Evolutionary conservation across 176 grass and related monocot genomes (phyloP), one percentile per base, ranked within the genome.

Genomic region (Zea luxurians): DNA sequence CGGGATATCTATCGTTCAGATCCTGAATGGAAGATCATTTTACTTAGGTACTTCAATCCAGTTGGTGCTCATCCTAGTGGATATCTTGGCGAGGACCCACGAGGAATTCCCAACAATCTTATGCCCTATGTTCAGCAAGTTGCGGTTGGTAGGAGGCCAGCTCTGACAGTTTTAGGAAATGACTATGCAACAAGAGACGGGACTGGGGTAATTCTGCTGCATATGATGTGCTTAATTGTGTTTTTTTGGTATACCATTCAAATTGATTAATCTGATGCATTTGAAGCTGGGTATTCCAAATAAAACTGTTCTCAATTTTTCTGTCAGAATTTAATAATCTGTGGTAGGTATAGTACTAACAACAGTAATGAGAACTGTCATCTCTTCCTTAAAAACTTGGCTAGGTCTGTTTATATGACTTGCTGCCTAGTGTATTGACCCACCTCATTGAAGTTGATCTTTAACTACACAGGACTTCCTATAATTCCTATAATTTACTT

Each of bases 51-150:
- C 74, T 97, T 92, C 80, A 97, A 94, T 76, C 94, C 94, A 11
- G 91, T 94, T 74, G 94, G 91, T 55, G 94, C 94, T 77, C 89
- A 97, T 89, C 87, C 85, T 37, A 94, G 94, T 76, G 94, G 94
- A 76, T 86, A 88, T 66, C 88, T 97, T 66, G 94, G 91, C 2
- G 94, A 97, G 73, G 91, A 97, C 52, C 94, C 94, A 64, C 82
- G 65, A 27, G 87, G 94, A 57, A 90, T 90, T 74, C 94, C 91
- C 17, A 97, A 97, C 80, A 97, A 97, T 76, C 91, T 97, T 68
- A 97, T 97, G 94, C 94, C 94, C 36, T 86, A 90, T 64, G 94
- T 97, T 61, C 94, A 97, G 64, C 94, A 92, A 92, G 87, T 97
- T 78, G 94, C 91, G 74, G 91, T 97, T 69, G 89, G 89, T 41